Evolutionary conservation across 306 rosid genomes (phyloP).

Genomic region (Castanea crenata): DNA sequence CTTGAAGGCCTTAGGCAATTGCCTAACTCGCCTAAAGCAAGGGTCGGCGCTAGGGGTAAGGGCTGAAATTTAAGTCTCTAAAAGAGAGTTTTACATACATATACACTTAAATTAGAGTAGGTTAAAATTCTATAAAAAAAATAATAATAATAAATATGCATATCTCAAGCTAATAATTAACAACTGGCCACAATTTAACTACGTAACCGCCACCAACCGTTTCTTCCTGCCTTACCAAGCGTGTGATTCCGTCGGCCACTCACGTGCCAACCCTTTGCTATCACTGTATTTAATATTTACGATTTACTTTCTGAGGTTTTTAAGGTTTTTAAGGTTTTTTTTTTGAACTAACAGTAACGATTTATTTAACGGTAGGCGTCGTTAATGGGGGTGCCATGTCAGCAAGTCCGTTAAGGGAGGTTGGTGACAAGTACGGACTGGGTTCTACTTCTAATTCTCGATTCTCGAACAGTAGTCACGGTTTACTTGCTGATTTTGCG

Average conservation of each 20-base stretch:
- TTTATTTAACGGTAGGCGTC: slow-evolving; percentile 7
- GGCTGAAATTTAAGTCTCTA: no score
- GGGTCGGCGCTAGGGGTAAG: no score
- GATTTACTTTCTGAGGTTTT: slow-evolving; percentile 23
- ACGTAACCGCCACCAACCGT: slow-evolving; percentile 7
- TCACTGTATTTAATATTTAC: slow-evolving; percentile 10
- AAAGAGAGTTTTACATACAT: no score
- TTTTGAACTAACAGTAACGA: slow-evolving; percentile 28
- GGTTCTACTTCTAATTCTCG: no score
- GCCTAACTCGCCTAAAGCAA: no score
- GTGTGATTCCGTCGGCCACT: slow-evolving; percentile 31
- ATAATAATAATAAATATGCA: no score
- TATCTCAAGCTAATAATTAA: background rate
- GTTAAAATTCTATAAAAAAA: no score
- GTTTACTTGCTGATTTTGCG: slow-evolving; percentile 56
- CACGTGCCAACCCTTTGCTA: slow-evolving; percentile 30
- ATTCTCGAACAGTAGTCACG: slow-evolving; percentile 23
- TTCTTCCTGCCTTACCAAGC: background rate
- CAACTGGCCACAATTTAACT: background rate
- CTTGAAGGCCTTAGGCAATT: no score
- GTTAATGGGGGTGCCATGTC: slow-evolving; percentile 16
- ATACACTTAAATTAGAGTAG: no score
- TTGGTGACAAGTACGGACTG: slow-evolving; percentile 36
- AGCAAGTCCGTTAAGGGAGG: slow-evolving; percentile 1
- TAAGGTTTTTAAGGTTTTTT: no score